Evolutionary conservation across 2,329 filamentous ascomycete species (phyloP), one percentile per base, ranked within the genome.

Genomic region (Trichoderma arundinaceum): DNA sequence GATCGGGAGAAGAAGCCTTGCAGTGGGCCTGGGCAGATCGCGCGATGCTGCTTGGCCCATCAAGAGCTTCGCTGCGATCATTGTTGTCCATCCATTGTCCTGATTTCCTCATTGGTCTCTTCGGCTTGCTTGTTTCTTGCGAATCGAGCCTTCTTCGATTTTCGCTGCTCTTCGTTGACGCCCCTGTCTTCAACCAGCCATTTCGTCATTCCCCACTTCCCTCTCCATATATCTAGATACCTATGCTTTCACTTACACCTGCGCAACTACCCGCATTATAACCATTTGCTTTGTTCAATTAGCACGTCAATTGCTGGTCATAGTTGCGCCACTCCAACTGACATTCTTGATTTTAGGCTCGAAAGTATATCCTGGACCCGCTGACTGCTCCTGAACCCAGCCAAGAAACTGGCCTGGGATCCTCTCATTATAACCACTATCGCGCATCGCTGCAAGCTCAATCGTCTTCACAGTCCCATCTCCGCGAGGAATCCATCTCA

Each of bases 311-410:
- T 19, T 8, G 17, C 53, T 17, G 19, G 35, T 38, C 43, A 35
- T 51, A 48, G 9, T 44, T 7, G n/a, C 9, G 15, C 17, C 33
- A 17, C 39, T 57, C 13, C 13, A 22, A 59, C 63, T 65, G 43
- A 65, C 63, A 28, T 5, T 44, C 48, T n/a, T 19, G 53, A 44
- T 7, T 70, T 10, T 73, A 92, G 89, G 88, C 89, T 49, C 80
- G 83, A 61, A 84, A 86, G 72, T 88, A 90, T 73, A 80, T 92
- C 51, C 85, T 92, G 69, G 88, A 90, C 71, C 90, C 90, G 69
- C 80, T 92, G 68, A 87, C 82, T 71, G 88, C 83, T 22, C 88
- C 88, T 9, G 87, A 91, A 68, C 90, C 90, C 13, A 86, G 82
- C 67, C 84, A 89, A 68, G 87, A 90, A 73, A 90, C 86, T 54